Base-by-base conservation (phyloP, 148 eudicot genomes). In the Linanthus parryae region DNA sequence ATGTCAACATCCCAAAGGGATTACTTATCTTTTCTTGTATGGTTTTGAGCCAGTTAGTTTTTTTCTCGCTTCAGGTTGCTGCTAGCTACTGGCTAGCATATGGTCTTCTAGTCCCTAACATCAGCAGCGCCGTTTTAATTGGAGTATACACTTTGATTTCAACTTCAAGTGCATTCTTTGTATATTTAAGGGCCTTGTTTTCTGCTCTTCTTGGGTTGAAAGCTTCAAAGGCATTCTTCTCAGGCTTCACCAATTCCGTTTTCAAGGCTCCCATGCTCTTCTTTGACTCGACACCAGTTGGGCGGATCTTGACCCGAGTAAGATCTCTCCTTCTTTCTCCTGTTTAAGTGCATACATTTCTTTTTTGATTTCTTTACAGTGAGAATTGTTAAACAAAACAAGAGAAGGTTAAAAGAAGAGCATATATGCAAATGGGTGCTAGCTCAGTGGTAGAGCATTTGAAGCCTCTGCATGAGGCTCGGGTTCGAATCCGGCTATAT, bases 231-330 rank as follows among this genome's bases (percentile, higher is more conserved):
- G 55, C 72, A 19, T 73, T 76, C 61, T 79, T 79, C 62, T 62
- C 61, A 3, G 63, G 60, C 23, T 66, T 79, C 45, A 72, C 42
- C 16, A 28, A 62, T 47, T 83, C 85, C 0, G 45, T 79, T 23
- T 79, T 79, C 58, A 58, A 55, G 22, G 91, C 91, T 54, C 85
- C 91, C 10, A 83, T 79, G 85, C 66, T 69, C 26, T 83, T 83
- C 71, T 83, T 79, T 33, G 85, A 83, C 48, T 83, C 91, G 26
- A 83, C 91, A 26, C 91, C 91, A 25, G 73, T 79, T 17, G 91
- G 91, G 3, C 53, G 91, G 62, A 79, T 83, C 21, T 65, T 83
- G 38, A 71, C 83, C 9, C 70, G 85, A 22, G 91, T 83, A 79
- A 66, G 73, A 58, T 28, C 18, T 12, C 9, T 8, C 27, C 20